Base-by-base conservation (phyloP, 768 basidiomycete genomes). In the Pleurotus tuoliensis region DNA sequence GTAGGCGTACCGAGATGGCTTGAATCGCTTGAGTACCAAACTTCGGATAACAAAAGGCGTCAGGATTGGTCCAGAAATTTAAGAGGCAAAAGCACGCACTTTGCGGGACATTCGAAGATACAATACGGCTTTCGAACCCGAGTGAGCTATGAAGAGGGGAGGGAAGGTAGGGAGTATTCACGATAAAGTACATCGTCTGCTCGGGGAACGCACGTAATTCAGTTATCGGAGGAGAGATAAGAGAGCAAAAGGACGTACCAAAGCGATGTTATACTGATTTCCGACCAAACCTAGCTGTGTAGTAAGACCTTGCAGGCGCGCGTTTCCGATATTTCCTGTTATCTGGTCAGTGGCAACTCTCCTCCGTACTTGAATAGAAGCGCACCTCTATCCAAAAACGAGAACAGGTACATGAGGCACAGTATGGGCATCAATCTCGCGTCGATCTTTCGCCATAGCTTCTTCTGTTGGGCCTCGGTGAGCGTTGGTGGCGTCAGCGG, bases 161-260 rank as follows among this genome's bases (percentile, higher is more conserved):
- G 16, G 53, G 13, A 15, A 15, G 25, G 22, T 22, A 22, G 5
- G 18, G 38, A 51, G 20, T 34, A 68, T 83, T 55, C 62, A 87
- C 86, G 41, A 89, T 79, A 64, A 87, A 88, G 62, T 79, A 89
- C 81, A 84, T 83, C 0, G 85, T 87, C 86, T 88, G 52, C 6
- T 7, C 1, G 8, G 40, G 25, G 22, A 54, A 18, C 16, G 55
- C n/a, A 25, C 24, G 15, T 38, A 11, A 34, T 41, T 11, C 43
- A 40, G 4, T 20, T 34, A 47, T 30, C 24, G 20, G 12, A 6
- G 25, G 45, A 48, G 38, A 47, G 18, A 37, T 20, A 25, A 9
- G 22, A n/a, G 44, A 56, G 49, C 3, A 20, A 15, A 22, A 3
- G 6, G 15, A 64, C 74, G 13, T 46, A 87, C 87, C 65, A 89